Evolutionary conservation across 1,284 basidiomycete species (phyloP).

Genomic region (Puccinia hordei): DNA sequence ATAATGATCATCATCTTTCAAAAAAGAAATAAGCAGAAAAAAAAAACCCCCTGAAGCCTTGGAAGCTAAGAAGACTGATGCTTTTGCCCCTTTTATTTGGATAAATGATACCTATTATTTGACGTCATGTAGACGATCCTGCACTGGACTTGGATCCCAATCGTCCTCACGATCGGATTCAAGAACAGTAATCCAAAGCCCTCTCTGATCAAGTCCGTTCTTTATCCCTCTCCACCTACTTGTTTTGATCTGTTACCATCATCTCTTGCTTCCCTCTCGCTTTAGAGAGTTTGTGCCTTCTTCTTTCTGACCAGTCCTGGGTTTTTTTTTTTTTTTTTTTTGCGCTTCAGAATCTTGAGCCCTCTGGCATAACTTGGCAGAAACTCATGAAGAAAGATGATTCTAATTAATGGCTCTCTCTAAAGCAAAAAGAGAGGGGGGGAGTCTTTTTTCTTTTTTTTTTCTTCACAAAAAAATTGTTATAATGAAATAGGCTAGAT

Average conservation of each 20-base stretch:
- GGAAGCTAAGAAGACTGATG: not conserved
- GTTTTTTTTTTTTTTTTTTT: not conserved
- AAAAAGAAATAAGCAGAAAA: no score
- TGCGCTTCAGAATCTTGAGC: conserved; percentile 13
- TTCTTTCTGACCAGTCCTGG: not conserved
- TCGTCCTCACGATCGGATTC: conserved; percentile 30
- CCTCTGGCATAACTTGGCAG: not conserved
- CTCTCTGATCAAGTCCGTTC: conserved; percentile 25
- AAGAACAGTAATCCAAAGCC: conserved; percentile 37
- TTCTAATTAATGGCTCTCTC: not conserved
- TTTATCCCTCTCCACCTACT: not conserved
- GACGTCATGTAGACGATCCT: conserved; percentile 7
- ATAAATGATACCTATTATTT: not conserved
- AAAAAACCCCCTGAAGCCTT: not conserved
- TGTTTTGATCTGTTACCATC: not conserved
- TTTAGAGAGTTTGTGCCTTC: not conserved
- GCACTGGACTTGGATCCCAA: conserved; percentile 39
- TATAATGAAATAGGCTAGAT: no score
- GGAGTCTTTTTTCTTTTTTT: no score
- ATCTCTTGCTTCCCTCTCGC: not conserved
- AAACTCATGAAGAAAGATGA: not conserved
- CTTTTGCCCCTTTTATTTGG: not conserved
- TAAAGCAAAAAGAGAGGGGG: no score
- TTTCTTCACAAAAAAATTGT: no score
- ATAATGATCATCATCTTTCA: no score